Evolutionary conservation across 805 yeast genomes (phyloP), one percentile per base, ranked within the genome.

Genomic region (Lipomyces starkeyi): DNA sequence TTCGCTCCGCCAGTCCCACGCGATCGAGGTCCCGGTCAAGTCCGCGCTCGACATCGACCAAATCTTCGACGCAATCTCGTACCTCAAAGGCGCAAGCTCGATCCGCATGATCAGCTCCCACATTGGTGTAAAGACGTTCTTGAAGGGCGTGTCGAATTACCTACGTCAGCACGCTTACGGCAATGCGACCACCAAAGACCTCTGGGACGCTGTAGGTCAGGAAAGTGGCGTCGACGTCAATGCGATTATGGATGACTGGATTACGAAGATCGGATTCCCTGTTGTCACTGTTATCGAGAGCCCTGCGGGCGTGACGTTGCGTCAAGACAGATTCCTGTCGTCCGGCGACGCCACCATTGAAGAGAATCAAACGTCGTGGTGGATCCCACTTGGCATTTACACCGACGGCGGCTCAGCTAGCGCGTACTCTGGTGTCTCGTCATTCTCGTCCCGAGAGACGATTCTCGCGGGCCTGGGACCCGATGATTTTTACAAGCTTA

Each of bases 31-130:
- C 52, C 93, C 94, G 20, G 91, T 91, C 35, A 85, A 86, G 77
- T 84, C 84, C 71, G 93, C 93, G 27, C 90, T 87, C 74, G 93
- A 91, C 76, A 89, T 91, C 73, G 89, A 89, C 78, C 95, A 91
- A 82, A 89, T 91, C 72, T 91, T 91, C 76, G 96, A 91, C 78
- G 91, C 93, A 57, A 91, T 91, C 73, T 90, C 95, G 9, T 91
- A 91, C 78, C 83, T 90, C 47, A 91, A 91, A 79, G 97, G 97
- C 73, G 88, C 94, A 22, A 87, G 92, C 5, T 82, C 89, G 68
- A 84, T 90, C 78, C 87, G 91, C 78, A 91, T 90, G 97, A 86
- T 90, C 73, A 86, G 91, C 56, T 85, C 84, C 74, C 89, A 92
- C 89, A 83, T 90, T 72, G 94, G 94, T 62, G 93, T 87, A 77